phyloP scores from a whole-genome alignment of 306 rosid genomes.

The Fragaria vesca region DNA sequence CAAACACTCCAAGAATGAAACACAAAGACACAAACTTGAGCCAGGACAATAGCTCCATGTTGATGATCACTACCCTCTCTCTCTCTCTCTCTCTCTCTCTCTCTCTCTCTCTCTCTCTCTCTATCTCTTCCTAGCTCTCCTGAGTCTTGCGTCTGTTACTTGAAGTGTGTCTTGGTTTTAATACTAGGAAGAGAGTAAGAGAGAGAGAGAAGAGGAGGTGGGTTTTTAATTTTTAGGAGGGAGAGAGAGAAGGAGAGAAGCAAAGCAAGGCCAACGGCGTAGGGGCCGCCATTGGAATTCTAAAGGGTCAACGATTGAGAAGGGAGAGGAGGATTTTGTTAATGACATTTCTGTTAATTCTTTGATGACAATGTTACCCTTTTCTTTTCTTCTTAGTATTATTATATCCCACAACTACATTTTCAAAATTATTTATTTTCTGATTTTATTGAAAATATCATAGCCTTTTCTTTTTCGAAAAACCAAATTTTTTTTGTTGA shows the following conservation, averaged over 20 bases:
- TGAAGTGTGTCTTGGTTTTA: constrained; percentile 48
- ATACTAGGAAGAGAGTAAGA: constrained; percentile 33
- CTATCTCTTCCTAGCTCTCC: not conserved
- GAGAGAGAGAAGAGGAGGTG: constrained; percentile 17
- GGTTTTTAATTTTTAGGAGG: constrained; percentile 20
- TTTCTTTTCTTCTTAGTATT: constrained; percentile 25
- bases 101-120: not conserved
- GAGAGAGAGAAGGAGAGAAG: constrained; percentile 17
- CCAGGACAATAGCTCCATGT: constrained; percentile 50
- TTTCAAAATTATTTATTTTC: constrained; percentile 11
- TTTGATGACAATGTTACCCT: constrained; percentile 46
- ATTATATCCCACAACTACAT: constrained; percentile 19
- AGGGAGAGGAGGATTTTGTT: not conserved
- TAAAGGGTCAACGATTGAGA: constrained; percentile 70
- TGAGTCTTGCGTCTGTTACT: constrained; percentile 30
- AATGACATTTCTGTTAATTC: not conserved
- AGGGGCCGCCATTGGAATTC: constrained; percentile 89
- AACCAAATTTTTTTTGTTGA: not conserved
- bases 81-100: not conserved
- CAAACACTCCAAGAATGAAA: constrained; percentile 28
- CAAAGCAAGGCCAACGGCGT: constrained; percentile 85
- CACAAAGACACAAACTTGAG: constrained; percentile 39
- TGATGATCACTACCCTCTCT: not conserved
- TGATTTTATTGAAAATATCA: not conserved
- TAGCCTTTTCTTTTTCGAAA: constrained; percentile 12